Conservation (phyloP, 1,284 basidiomycete genomes). For the Irpex lacteus region DNA sequence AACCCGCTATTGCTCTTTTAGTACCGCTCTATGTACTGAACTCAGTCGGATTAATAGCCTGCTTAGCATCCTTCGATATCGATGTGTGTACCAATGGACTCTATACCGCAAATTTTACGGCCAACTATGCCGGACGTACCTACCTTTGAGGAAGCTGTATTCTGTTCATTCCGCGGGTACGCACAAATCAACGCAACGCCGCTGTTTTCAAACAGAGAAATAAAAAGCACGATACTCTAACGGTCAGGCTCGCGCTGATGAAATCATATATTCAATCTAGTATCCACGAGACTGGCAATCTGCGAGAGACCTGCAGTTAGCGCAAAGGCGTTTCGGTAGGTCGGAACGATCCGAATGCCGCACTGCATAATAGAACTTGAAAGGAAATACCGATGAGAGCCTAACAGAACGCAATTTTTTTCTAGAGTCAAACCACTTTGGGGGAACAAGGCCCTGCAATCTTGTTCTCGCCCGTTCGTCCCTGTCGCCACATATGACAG, state of each 20-base stretch:
- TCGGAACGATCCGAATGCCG: not conserved
- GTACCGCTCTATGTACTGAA: not conserved
- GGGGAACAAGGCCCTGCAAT: not conserved
- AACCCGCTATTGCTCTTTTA: not conserved
- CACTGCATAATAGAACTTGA: not conserved
- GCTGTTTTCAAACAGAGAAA: not conserved
- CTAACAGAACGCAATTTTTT: not conserved
- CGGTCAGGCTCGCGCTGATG: not conserved
- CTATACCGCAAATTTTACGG: not conserved
- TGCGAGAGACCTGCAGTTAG: constrained; percentile 1
- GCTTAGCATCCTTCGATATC: not conserved
- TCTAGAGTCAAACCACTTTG: not conserved
- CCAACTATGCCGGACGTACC: not conserved
- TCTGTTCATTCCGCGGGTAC: not conserved
- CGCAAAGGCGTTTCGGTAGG: not conserved
- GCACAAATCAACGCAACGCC: not conserved
- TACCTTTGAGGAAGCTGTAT: not conserved
- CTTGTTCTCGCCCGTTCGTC: not conserved
- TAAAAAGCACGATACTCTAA: not conserved
- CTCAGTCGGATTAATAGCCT: not conserved
- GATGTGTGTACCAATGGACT: not conserved
- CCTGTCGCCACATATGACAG: not conserved
- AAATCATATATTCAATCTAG: not conserved
- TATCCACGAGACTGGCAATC: constrained; percentile 2
- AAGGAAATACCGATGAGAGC: not conserved